Conservation (phyloP, 768 basidiomycete species). For the Leccinum arenicola region DNA sequence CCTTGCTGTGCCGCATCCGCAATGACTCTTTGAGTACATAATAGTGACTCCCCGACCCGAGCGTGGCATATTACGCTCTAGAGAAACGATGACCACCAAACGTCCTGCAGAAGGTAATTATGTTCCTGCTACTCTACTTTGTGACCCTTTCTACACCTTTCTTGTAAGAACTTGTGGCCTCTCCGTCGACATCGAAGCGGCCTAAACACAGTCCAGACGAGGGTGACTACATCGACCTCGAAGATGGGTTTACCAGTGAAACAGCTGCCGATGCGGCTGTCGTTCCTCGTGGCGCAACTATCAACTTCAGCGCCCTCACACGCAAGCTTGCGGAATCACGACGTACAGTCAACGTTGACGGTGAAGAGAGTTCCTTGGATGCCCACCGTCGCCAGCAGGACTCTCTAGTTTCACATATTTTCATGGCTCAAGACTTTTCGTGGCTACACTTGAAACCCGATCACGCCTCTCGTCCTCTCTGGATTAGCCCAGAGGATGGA, state of each 20-base stretch:
- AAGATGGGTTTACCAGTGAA: constrained; percentile 49
- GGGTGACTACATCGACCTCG: constrained; percentile 57
- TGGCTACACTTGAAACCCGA: constrained; percentile 87
- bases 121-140: not conserved
- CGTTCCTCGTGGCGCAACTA: constrained; percentile 72
- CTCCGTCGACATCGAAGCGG: constrained; percentile 36
- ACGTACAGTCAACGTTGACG: constrained; percentile 36
- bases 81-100: constrained; percentile 35
- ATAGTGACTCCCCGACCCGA: not conserved
- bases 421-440: constrained; percentile 83
- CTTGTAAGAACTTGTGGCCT: constrained; percentile 20
- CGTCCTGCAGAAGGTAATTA: constrained; percentile 39
- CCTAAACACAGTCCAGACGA: constrained; percentile 45
- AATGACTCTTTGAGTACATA: not conserved
- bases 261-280: constrained; percentile 37
- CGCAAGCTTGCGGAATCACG: constrained; percentile 72
- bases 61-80: not conserved
- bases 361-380: constrained; percentile 54
- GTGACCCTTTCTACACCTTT: not conserved
- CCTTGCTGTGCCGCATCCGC: not conserved
- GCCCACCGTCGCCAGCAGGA: constrained; percentile 73
- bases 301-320: constrained; percentile 82
- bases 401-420: constrained; percentile 75
- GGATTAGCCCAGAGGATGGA: constrained; percentile 92
- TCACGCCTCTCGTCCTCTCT: constrained; percentile 88